Evolutionary conservation across 2,329 filamentous ascomycete genomes (phyloP).

Genomic region (Pseudogymnoascus sp.): DNA sequence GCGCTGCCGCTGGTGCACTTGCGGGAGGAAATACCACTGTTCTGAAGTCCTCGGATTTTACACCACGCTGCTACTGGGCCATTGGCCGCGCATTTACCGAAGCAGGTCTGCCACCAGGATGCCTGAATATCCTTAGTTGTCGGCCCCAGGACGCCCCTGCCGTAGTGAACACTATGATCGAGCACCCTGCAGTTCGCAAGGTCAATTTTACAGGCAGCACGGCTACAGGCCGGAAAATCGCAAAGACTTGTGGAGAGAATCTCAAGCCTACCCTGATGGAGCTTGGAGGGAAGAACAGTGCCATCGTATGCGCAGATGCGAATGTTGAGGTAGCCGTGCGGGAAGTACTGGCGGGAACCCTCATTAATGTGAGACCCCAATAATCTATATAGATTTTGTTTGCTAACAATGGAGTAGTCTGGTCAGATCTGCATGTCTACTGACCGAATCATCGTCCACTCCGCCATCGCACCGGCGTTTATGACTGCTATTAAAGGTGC

Average conservation of each 20-base stretch:
- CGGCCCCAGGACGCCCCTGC: conserved; percentile 44
- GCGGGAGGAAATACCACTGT: conserved; percentile 69
- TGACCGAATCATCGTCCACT: conserved; percentile 34
- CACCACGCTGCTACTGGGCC: conserved; percentile 48
- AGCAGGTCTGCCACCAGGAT: conserved; percentile 60
- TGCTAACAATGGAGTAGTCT: conserved; percentile 30
- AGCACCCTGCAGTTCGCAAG: conserved; percentile 52
- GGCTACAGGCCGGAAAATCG: conserved; percentile 59
- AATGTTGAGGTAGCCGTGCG: conserved; percentile 53
- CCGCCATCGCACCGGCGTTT: conserved; percentile 29
- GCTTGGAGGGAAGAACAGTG: conserved; percentile 62
- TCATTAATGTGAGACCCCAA: conserved; percentile 38
- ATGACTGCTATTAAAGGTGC: conserved; percentile 25
- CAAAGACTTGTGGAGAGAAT: conserved; percentile 52
- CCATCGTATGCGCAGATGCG: conserved; percentile 61
- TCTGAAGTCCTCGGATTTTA: conserved; percentile 61
- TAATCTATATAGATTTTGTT: conserved; percentile 14
- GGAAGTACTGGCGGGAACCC: conserved; percentile 48
- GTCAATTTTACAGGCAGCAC: conserved; percentile 74
- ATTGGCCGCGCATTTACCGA: conserved; percentile 58
- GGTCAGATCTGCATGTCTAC: conserved; percentile 60
- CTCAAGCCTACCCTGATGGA: conserved; percentile 67
- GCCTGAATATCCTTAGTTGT: conserved; percentile 52
- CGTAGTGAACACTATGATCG: conserved; percentile 49
- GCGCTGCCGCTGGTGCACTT: conserved; percentile 35